A percentile compares a stretch with the other conserved stretches of the same genome.
These are phyloP conservation scores for Quercus alba DNA, from an alignment of 306 rosid species.

Conservation along the genomic window DNA sequence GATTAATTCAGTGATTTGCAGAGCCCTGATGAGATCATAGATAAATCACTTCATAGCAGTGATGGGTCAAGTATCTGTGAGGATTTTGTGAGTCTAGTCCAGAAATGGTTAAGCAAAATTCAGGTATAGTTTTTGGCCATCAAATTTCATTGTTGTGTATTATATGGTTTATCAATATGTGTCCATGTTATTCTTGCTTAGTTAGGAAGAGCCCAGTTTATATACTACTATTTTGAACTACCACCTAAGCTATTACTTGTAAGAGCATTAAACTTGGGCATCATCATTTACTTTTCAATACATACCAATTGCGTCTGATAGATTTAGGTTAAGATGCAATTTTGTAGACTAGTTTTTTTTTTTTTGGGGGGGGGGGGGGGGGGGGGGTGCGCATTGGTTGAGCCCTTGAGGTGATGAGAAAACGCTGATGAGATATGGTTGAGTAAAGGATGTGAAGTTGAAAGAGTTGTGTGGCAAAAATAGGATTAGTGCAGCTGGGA, in stretches of 20 bases:
- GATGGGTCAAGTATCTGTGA: constrained; percentile 74
- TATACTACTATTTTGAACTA: background rate
- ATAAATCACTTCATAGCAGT: constrained; percentile 67
- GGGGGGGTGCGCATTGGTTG: background rate
- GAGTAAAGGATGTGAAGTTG: background rate
- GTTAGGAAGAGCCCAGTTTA: background rate
- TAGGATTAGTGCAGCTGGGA: background rate
- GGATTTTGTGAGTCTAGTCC: constrained; percentile 84
- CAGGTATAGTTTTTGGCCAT: constrained; percentile 52
- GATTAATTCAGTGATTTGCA: constrained; percentile 37
- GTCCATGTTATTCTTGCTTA: background rate
- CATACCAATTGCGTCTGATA: background rate
- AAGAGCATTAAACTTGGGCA: background rate
- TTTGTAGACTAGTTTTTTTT: background rate
- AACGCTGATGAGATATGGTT: background rate
- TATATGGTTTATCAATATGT: background rate
- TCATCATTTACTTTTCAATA: background rate
- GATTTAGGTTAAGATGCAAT: background rate
- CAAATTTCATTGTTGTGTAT: background rate
- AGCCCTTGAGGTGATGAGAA: background rate
- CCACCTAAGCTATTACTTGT: background rate
- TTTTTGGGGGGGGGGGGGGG: too few species aligned
- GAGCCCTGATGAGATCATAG: constrained; percentile 88
- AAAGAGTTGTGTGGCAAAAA: background rate
- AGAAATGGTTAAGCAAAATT: constrained; percentile 80